phyloP scores from a whole-genome alignment of 441 rosid genomes.

The Gossypium trilobum region DNA sequence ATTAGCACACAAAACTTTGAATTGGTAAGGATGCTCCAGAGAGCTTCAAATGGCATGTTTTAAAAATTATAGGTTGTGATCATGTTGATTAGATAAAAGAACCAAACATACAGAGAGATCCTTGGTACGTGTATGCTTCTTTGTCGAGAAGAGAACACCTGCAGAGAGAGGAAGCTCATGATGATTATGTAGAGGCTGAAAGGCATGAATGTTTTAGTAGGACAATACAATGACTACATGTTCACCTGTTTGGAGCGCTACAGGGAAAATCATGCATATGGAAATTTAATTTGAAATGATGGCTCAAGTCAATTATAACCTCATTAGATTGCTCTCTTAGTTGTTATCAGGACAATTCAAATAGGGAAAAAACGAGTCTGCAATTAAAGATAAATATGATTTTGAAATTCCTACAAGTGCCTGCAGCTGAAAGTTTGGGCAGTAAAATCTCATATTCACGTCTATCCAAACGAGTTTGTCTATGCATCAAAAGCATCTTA shows the following conservation, averaged over 20 bases:
- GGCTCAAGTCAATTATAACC: no score
- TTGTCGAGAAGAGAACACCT: conserved; percentile 84
- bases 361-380: no score
- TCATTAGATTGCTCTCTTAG: no score
- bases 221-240: not conserved
- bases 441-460: not conserved
- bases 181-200: not conserved
- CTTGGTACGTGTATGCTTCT: conserved; percentile 82
- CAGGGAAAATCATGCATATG: not conserved
- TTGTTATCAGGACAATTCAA: no score
- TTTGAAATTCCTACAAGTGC: no score
- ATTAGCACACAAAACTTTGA: not conserved
- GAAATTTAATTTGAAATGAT: not conserved
- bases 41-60: not conserved
- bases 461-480: not conserved
- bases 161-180: conserved; percentile 6
- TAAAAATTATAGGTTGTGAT: not conserved
- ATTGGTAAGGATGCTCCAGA: not conserved
- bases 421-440: no score
- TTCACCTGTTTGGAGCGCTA: not conserved
- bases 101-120: conserved; percentile 58
- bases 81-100: not conserved
- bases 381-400: no score
- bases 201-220: not conserved
- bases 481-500: not conserved